phyloP scores from a whole-genome alignment of 805 yeast species.

The Metschnikowia matae region DNA sequence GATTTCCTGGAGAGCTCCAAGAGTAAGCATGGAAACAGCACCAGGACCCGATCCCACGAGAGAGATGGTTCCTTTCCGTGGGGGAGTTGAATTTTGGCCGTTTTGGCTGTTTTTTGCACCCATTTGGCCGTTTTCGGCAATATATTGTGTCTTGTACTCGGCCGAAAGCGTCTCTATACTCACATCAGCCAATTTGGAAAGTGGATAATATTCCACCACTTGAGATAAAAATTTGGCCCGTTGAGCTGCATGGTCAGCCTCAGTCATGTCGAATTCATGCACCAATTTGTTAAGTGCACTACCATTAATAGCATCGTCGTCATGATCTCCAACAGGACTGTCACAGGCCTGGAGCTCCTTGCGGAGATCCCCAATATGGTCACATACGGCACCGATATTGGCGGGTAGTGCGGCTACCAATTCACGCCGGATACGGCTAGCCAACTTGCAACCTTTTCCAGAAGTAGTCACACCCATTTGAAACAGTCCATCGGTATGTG shows the following conservation, averaged over 20 bases:
- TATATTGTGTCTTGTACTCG: slow-evolving; percentile 27
- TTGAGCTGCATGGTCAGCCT: slow-evolving; percentile 48
- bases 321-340: slow-evolving; percentile 48
- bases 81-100: not conserved
- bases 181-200: slow-evolving; percentile 56
- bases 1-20: slow-evolving; percentile 81
- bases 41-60: slow-evolving; percentile 97
- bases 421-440: slow-evolving; percentile 75
- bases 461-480: slow-evolving; percentile 81
- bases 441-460: slow-evolving; percentile 87
- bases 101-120: slow-evolving; percentile 8
- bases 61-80: slow-evolving; percentile 52
- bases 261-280: slow-evolving; percentile 53
- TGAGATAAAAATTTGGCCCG: slow-evolving; percentile 84
- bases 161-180: slow-evolving; percentile 54
- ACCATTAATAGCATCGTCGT: slow-evolving; percentile 67
- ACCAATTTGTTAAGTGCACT: slow-evolving; percentile 58
- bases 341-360: slow-evolving; percentile 52
- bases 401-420: slow-evolving; percentile 60
- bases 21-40: slow-evolving; percentile 70
- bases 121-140: too few species aligned
- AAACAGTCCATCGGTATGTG: slow-evolving; percentile 65
- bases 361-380: slow-evolving; percentile 65
- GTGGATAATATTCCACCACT: slow-evolving; percentile 86
- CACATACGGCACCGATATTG: slow-evolving; percentile 65